These are phyloP conservation scores for Puccinia sorghi DNA, from an alignment of 1,284 basidiomycete genomes.

Conservation along the genomic window DNA sequence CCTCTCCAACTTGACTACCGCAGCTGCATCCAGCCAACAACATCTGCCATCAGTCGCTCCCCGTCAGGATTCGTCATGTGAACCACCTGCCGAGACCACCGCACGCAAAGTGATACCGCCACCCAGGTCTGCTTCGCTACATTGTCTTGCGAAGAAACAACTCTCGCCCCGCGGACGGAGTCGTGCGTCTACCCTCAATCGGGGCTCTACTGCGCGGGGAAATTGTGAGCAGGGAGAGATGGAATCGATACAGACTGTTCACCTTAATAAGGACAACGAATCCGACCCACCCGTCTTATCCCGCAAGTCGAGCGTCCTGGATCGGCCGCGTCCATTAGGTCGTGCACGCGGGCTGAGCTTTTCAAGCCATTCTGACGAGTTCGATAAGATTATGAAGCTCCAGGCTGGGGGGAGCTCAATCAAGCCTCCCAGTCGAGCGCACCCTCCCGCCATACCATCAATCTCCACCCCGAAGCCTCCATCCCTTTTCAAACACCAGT, in stretches of 20 bases:
- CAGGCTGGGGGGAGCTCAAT: background rate
- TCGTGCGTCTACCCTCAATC: no score
- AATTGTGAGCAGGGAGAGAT: background rate
- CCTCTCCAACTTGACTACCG: background rate
- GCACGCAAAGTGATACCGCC: slow-evolving; percentile 3
- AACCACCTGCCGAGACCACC: background rate
- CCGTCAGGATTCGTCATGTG: background rate
- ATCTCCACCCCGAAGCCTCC: background rate
- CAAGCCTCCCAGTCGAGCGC: background rate
- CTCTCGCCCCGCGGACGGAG: background rate
- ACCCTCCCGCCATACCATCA: background rate
- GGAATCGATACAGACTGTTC: background rate
- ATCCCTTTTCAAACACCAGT: no score
- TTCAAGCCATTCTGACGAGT: slow-evolving; percentile 13
- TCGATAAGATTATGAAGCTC: slow-evolving; percentile 7
- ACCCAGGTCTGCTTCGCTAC: background rate
- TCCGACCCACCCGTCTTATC: background rate
- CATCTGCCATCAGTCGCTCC: background rate
- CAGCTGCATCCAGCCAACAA: background rate
- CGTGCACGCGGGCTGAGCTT: slow-evolving; percentile 12
- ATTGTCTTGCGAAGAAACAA: background rate
- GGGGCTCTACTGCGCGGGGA: background rate
- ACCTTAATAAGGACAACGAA: background rate
- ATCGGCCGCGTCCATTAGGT: slow-evolving; percentile 18
- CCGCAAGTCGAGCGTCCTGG: slow-evolving; percentile 4